phyloP scores from a whole-genome alignment of 345 rosid species.

The Geranium brycei region DNA sequence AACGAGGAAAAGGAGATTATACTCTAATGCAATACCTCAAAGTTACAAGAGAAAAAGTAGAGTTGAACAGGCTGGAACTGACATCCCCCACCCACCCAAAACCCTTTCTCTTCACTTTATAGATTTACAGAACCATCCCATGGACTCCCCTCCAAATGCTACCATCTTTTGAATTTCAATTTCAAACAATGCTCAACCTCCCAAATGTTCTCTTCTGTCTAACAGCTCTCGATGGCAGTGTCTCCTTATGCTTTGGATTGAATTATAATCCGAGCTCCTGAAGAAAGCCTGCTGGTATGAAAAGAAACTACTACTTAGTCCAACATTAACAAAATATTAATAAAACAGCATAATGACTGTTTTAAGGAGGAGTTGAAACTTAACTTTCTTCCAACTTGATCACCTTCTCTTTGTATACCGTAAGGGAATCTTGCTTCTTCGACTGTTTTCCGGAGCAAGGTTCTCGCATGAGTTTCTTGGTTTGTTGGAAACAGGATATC shows the following conservation, averaged over 20 bases:
- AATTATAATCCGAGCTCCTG: constrained; percentile 95
- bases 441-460: constrained; percentile 22
- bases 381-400: constrained; percentile 88
- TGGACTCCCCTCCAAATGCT: constrained; percentile 15
- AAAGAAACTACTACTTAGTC: constrained; percentile 2
- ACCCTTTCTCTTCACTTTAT: constrained; percentile 10
- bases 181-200: constrained; percentile 2
- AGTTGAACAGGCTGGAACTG: background rate
- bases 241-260: constrained; percentile 49
- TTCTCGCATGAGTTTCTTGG: constrained; percentile 43
- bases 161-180: constrained; percentile 23
- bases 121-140: constrained; percentile 23
- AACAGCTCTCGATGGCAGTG: constrained; percentile 21
- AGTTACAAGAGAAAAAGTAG: background rate
- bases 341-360: background rate
- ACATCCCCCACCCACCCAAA: too few relatives aligned
- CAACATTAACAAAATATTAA: background rate
- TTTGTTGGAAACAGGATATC: constrained; percentile 61
- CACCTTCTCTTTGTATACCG: constrained; percentile 52
- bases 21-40: background rate
- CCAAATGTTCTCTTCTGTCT: constrained; percentile 4
- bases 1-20: too few relatives aligned
- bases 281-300: constrained; percentile 75
- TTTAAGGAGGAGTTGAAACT: constrained; percentile 19
- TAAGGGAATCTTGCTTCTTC: constrained; percentile 41